phyloP scores from a whole-genome alignment of 2,329 filamentous ascomycete genomes.

The Venturia pyrina region DNA sequence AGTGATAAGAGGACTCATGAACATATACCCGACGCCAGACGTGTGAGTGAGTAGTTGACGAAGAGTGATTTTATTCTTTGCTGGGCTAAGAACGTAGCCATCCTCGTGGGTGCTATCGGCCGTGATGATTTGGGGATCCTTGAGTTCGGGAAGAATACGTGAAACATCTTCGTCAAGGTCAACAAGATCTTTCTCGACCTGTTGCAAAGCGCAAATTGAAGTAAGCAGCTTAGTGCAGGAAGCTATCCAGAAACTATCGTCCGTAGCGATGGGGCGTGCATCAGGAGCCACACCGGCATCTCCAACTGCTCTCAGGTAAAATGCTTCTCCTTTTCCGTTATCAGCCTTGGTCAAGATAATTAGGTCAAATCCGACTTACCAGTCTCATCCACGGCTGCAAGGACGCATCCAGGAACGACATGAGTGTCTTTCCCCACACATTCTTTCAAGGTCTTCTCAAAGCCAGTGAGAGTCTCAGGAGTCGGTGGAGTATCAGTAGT shows the following conservation, averaged over 20 bases:
- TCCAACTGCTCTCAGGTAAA: conserved; percentile 13
- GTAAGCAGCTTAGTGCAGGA: conserved; percentile 31
- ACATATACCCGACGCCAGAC: conserved; percentile 17
- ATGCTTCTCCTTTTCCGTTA: conserved; percentile 1
- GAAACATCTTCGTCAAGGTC: conserved; percentile 23
- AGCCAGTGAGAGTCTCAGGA: not conserved
- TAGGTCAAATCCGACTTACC: not conserved
- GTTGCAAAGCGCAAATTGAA: conserved; percentile 23
- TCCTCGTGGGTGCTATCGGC: conserved; percentile 8
- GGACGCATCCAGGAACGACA: conserved; percentile 9
- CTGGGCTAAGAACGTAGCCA: conserved; percentile 9
- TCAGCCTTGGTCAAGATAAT: not conserved
- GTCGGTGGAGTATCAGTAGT: not conserved
- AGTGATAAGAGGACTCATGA: not conserved
- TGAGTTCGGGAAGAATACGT: conserved; percentile 23
- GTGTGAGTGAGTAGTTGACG: conserved; percentile 21
- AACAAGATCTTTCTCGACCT: conserved; percentile 25
- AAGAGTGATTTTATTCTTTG: conserved; percentile 17
- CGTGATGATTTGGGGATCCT: conserved; percentile 19
- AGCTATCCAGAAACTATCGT: conserved; percentile 28
- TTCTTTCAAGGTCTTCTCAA: conserved; percentile 9
- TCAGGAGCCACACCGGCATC: conserved; percentile 8
- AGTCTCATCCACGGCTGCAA: conserved; percentile 6
- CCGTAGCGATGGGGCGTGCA: conserved; percentile 6
- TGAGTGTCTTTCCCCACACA: conserved; percentile 7